Conservation (phyloP, 768 basidiomycete species). For the Xerocomellus chrysenteron region DNA sequence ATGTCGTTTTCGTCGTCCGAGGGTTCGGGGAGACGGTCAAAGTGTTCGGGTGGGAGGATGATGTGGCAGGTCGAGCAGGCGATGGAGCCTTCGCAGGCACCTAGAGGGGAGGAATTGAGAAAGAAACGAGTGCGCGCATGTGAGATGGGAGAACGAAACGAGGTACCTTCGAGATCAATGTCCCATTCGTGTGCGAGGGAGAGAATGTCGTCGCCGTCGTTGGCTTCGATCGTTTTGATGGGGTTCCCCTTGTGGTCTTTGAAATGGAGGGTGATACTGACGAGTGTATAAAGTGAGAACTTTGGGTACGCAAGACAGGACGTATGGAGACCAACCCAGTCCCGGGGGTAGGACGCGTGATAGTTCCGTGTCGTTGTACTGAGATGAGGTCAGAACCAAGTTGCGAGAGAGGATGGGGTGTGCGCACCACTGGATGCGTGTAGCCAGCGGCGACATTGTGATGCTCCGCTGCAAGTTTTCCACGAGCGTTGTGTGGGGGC, state of each 20-base stretch:
- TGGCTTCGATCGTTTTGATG: constrained; percentile 88
- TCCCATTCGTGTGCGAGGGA: constrained; percentile 93
- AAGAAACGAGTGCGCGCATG: neutral
- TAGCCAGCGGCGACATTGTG: constrained; percentile 5
- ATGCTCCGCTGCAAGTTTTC: neutral
- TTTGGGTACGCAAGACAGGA: neutral
- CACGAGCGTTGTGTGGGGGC: neutral
- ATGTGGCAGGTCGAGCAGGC: constrained; percentile 99
- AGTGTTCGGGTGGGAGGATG: constrained; percentile 59
- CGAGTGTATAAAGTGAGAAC: neutral
- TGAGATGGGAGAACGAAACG: neutral
- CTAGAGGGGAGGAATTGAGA: constrained; percentile 38
- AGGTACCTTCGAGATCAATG: constrained; percentile 89
- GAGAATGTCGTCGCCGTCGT: constrained; percentile 91
- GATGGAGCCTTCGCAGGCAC: constrained; percentile 94
- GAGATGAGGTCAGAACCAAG: neutral
- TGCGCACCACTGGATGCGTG: constrained; percentile 20
- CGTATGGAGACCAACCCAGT: constrained; percentile 53
- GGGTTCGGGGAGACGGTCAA: constrained; percentile 87
- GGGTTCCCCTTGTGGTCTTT: constrained; percentile 80
- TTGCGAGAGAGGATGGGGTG: neutral
- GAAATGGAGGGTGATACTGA: constrained; percentile 86
- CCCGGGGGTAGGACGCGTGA: constrained; percentile 63
- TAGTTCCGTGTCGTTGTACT: constrained; percentile 44
- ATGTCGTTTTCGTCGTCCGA: constrained; percentile 98